Conservation (phyloP, 2,329 filamentous ascomycete species). For the Colletotrichum tanaceti region DNA sequence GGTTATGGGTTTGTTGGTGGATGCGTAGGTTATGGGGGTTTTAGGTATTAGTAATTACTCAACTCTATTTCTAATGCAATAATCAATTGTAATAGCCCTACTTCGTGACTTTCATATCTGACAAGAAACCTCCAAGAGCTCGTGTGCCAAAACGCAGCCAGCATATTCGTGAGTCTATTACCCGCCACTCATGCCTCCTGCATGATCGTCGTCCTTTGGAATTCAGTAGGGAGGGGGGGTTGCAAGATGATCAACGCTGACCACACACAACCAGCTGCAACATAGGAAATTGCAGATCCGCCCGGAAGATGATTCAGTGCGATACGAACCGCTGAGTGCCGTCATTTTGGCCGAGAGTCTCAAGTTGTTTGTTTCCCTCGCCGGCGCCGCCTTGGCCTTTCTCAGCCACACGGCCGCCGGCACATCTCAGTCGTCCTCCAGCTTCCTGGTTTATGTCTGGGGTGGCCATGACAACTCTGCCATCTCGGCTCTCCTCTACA, state of each 20-base stretch:
- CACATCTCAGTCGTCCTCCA: background rate
- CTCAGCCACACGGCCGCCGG: background rate
- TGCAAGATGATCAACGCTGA: background rate
- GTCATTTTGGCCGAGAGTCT: background rate
- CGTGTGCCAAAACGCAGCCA: background rate
- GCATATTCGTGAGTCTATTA: constrained; percentile 2
- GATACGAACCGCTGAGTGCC: constrained; percentile 4
- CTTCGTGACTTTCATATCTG: too few relatives aligned
- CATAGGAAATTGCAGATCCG: constrained; percentile 1
- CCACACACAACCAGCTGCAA: background rate
- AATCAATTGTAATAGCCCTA: too few relatives aligned
- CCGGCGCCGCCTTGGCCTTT: background rate
- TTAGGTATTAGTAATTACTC: too few relatives aligned
- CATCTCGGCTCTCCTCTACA: constrained; percentile 15
- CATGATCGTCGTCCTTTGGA: background rate
- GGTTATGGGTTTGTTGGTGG: too few relatives aligned
- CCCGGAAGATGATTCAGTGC: background rate
- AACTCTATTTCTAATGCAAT: too few relatives aligned
- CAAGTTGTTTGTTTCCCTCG: background rate
- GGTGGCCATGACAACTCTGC: constrained; percentile 1
- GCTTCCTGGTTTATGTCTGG: background rate
- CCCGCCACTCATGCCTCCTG: background rate
- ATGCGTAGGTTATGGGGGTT: too few relatives aligned
- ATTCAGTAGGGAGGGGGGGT: background rate
- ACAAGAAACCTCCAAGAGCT: too few relatives aligned